Percentiles rank a stretch among this genome's conserved stretches.
phyloP scores from a whole-genome alignment of 768 basidiomycete genomes.

The Suillus lakei region DNA sequence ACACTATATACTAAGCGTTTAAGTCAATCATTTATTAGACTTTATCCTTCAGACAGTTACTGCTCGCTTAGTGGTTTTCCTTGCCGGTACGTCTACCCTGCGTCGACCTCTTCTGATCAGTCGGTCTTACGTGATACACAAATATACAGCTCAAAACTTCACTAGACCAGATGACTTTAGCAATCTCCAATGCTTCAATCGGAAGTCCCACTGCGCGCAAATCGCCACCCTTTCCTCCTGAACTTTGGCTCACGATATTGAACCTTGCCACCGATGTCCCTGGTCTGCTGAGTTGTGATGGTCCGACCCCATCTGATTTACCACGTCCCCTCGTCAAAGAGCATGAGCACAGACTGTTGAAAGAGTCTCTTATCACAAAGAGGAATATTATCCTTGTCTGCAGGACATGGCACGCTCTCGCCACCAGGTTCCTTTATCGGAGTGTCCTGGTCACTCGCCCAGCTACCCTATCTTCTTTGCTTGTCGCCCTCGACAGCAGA shows the following conservation, averaged over 20 bases:
- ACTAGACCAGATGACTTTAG: conserved; percentile 17
- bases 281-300: conserved; percentile 17
- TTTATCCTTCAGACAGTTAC: conserved; percentile 1
- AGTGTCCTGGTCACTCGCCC: conserved; percentile 27
- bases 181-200: conserved; percentile 1
- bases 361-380: conserved; percentile 28
- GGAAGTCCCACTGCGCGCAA: background rate
- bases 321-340: conserved; percentile 22
- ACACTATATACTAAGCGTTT: conserved; percentile 15
- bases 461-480: conserved; percentile 19
- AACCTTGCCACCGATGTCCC: conserved; percentile 20
- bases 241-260: conserved; percentile 35
- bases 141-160: background rate
- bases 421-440: conserved; percentile 27
- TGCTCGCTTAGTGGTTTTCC: background rate
- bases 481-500: conserved; percentile 17
- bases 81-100: background rate
- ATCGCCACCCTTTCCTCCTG: conserved; percentile 27
- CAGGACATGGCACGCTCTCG: conserved; percentile 26
- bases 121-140: background rate
- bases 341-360: conserved; percentile 19
- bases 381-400: conserved; percentile 29
- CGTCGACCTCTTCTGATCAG: background rate
- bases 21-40: conserved; percentile 2
- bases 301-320: conserved; percentile 20